These are phyloP conservation scores for Poa pratensis DNA, from an alignment of 176 grass and related monocot species.

Conservation along the genomic window DNA sequence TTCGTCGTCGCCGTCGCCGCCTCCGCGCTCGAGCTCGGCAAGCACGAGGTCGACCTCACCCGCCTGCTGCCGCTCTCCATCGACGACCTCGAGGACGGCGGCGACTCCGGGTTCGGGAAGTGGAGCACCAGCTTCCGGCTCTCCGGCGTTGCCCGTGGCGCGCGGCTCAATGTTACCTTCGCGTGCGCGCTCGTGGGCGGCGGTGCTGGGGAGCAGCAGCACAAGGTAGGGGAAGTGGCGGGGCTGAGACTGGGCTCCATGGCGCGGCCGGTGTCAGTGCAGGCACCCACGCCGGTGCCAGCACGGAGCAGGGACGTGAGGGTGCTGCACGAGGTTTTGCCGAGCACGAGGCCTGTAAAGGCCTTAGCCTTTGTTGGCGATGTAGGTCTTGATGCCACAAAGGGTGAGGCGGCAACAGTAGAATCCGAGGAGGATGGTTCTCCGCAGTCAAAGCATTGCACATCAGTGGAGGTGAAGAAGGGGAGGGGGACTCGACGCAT, in stretches of 20 bases:
- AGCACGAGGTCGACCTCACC: conserved; percentile 77
- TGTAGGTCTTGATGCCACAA: conserved; percentile 33
- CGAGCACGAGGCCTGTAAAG: conserved; percentile 56
- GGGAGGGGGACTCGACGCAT: conserved; percentile 33
- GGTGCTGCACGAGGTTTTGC: conserved; percentile 84
- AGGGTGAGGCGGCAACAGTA: conserved; percentile 20
- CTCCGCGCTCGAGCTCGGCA: conserved; percentile 71
- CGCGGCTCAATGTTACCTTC: conserved; percentile 84
- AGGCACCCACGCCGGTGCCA: conserved; percentile 41
- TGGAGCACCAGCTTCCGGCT: conserved; percentile 96
- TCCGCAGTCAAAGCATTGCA: conserved; percentile 74
- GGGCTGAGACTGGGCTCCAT: conserved; percentile 42
- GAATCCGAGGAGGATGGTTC: conserved; percentile 51
- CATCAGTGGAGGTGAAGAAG: conserved; percentile 59
- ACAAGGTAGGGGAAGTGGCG: conserved; percentile 44
- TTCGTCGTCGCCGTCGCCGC: conserved; percentile 64
- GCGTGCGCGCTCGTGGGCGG: conserved; percentile 54
- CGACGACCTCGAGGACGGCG: conserved; percentile 81
- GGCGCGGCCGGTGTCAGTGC: conserved; percentile 45
- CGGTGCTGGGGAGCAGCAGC: conserved; percentile 42
- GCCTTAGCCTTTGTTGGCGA: conserved; percentile 33
- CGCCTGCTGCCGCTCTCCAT: conserved; percentile 71
- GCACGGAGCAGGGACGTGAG: conserved; percentile 64
- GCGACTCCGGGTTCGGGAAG: conserved; percentile 70
- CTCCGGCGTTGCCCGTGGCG: conserved; percentile 74